Percentiles rank a stretch among this genome's conserved stretches.
Evolutionary conservation across 116 monocot species (phyloP).

Genomic region (Papilionanthe hybrid): DNA sequence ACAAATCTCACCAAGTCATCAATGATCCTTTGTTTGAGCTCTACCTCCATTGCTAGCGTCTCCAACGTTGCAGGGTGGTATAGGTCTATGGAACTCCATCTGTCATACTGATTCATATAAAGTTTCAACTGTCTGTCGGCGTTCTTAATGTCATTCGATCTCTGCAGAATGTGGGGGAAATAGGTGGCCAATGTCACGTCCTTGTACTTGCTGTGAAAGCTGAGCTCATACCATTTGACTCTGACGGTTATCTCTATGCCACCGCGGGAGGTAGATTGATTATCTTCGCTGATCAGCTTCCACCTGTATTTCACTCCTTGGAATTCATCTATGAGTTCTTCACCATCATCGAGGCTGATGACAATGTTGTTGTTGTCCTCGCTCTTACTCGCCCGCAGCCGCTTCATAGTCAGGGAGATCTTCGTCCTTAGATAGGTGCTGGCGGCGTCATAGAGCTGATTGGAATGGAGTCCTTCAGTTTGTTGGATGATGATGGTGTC

Average conservation of each 20-base stretch:
- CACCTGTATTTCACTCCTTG: constrained; percentile 35
- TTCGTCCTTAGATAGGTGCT: constrained; percentile 22
- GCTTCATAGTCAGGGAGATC: constrained; percentile 12
- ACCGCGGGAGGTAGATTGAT: neutral
- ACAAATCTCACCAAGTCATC: constrained; percentile 15
- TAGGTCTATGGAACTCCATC: constrained; percentile 33
- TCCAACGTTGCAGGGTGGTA: constrained; percentile 12
- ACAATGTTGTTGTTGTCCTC: constrained; percentile 14
- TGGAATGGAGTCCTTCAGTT: constrained; percentile 12
- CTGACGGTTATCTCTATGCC: neutral
- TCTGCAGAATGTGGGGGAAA: constrained; percentile 23
- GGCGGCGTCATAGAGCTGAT: constrained; percentile 24
- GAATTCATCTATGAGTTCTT: constrained; percentile 38
- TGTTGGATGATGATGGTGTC: constrained; percentile 29
- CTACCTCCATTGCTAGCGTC: constrained; percentile 6
- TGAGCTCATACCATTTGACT: constrained; percentile 27
- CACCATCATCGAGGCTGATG: constrained; percentile 24
- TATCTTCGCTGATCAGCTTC: constrained; percentile 16
- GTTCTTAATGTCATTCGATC: constrained; percentile 12
- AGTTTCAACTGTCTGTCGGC: constrained; percentile 21
- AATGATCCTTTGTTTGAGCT: neutral
- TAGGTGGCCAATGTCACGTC: constrained; percentile 19
- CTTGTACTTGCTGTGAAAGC: constrained; percentile 36
- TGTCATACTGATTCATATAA: constrained; percentile 18
- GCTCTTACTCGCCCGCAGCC: constrained; percentile 20